Evolutionary conservation across 2,329 filamentous ascomycete genomes (phyloP), one percentile per base, ranked within the genome.

Genomic region (Hypoxylon sp.): DNA sequence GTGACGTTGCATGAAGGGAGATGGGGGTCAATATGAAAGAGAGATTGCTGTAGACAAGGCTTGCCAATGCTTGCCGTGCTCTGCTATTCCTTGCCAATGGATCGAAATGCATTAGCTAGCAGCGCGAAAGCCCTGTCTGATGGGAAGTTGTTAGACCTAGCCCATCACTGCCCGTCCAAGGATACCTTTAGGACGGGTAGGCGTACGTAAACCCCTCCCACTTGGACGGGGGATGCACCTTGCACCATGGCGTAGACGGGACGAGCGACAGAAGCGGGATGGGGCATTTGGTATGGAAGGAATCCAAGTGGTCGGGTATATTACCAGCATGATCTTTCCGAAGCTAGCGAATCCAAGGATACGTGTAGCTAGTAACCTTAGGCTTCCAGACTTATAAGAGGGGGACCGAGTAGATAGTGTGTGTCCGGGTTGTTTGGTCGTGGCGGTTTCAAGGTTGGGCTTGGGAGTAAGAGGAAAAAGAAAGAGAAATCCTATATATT

Each of bases 241-340:
- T 51, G 17, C 35, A 50, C 31, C 33, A 24, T 44, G 19, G 24
- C 22, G 35, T 42, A 39, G 60, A 63, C 55, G 68, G 69, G 63
- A 68, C 55, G 60, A 65, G 63, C 24, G 63, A 73, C 66, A 67
- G 68, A 68, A 71, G 69, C 59, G 63, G 57, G 57, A 71, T 64
- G 57, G 61, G 68, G 35, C 35, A 6, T 59, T 58, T 33, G 46
- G 48, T 59, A 66, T 63, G 67, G 64, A 63, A 67, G 63, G 64
- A 66, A 71, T 75, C 73, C 74, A 74, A 74, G 66, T 76, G 74
- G 74, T 67, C 48, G 73, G 69, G 44, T 69, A 72, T 76, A 76
- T 74, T 71, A 74, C 59, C 31, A 55, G 22, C 58, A 69, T 66
- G 58, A 66, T 67, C 48, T 63, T 68, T 67, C 71, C 70, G 66